Evolutionary conservation across 164 flowering plant genomes (phyloP).

Genomic region (Houttuynia cordata): DNA sequence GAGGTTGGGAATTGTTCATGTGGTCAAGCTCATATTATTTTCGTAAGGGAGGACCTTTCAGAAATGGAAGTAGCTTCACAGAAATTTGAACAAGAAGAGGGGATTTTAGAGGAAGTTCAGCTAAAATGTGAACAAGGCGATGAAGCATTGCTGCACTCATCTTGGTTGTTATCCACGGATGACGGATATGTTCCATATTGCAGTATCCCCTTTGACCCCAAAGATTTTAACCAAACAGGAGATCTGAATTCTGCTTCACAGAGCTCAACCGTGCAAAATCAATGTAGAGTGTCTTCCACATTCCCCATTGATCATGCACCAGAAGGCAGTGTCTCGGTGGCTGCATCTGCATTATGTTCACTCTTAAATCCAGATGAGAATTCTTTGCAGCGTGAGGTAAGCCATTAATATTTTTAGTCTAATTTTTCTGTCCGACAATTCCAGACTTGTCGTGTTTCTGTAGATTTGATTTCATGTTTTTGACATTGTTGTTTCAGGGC

Average conservation of each 20-base stretch:
- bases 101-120: constrained; percentile 30
- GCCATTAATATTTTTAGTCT: constrained; percentile 4
- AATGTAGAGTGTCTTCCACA: constrained; percentile 1
- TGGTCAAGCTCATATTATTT: constrained; percentile 38
- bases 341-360: constrained; percentile 26
- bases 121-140: not conserved
- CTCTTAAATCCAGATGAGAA: constrained; percentile 10
- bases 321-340: constrained; percentile 21
- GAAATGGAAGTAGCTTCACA: constrained; percentile 76
- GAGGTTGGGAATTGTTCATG: constrained; percentile 42
- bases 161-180: constrained; percentile 19
- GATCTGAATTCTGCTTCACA: not conserved
- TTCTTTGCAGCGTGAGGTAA: constrained; percentile 25
- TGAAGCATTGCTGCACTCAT: constrained; percentile 19
- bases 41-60: constrained; percentile 49
- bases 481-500: constrained; percentile 9
- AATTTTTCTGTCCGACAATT: not conserved
- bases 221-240: not conserved
- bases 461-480: not conserved
- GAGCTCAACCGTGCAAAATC: not conserved
- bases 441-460: not conserved
- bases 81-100: constrained; percentile 56
- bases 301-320: constrained; percentile 7
- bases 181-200: constrained; percentile 67
- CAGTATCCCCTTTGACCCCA: constrained; percentile 30